A percentile compares a stretch with the other conserved stretches of the same genome.
phyloP scores from a whole-genome alignment of 1,284 basidiomycete genomes.

The Vanrija sp. region DNA sequence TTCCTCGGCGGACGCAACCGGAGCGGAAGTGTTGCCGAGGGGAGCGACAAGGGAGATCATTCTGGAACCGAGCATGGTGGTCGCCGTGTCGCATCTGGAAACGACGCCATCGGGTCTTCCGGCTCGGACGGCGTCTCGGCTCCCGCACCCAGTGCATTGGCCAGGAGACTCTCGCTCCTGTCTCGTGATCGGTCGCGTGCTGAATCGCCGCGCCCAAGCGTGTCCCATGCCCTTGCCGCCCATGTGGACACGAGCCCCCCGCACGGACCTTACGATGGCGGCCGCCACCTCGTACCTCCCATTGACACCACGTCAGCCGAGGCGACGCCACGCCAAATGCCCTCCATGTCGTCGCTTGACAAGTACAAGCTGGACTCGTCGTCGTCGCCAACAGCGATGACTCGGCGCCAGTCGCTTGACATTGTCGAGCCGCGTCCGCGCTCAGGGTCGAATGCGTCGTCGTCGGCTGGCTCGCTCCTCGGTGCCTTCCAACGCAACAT shows the following conservation, averaged over 20 bases:
- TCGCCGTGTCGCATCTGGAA: conserved; percentile 10
- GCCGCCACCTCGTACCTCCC: conserved; percentile 12
- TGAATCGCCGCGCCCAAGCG: conserved; percentile 14
- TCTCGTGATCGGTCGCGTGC: not conserved
- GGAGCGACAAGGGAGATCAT: conserved; percentile 14
- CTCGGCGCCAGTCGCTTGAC: not conserved
- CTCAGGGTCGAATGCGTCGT: conserved; percentile 9
- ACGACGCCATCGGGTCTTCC: conserved; percentile 4
- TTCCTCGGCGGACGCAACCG: conserved; percentile 26
- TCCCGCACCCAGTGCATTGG: conserved; percentile 3
- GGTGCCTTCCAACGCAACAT: conserved; percentile 11
- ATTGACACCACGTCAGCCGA: conserved; percentile 6
- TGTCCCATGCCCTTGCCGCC: not conserved
- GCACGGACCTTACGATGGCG: not conserved
- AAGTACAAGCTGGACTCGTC: conserved; percentile 12
- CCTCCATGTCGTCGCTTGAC: conserved; percentile 14
- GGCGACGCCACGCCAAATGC: conserved; percentile 12
- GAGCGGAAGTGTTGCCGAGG: conserved; percentile 32
- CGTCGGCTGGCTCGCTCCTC: conserved; percentile 12
- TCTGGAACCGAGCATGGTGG: conserved; percentile 2
- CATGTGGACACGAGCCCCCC: conserved; percentile 1
- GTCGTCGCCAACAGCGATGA: conserved; percentile 13
- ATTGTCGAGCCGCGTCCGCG: conserved; percentile 7
- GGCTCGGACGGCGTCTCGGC: not conserved
- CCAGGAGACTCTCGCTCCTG: conserved; percentile 9